A percentile compares a stretch with the other conserved stretches of the same genome.
These are phyloP conservation scores for Kodamaea lidongshanica DNA, from an alignment of 805 yeast genomes.

Conservation along the genomic window DNA sequence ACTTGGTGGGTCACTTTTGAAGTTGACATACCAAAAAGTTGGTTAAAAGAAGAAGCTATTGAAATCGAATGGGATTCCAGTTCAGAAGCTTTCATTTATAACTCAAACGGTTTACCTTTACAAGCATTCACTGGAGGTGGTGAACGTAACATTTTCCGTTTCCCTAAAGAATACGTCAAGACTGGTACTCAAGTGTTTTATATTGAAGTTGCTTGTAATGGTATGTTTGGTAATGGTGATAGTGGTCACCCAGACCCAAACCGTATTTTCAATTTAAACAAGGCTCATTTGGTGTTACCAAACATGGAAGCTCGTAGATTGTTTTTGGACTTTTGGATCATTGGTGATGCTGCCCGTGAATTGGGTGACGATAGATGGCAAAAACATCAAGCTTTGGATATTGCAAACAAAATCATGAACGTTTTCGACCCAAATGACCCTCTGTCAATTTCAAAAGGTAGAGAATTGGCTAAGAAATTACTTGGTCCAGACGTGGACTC, in stretches of 20 bases:
- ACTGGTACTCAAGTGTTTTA: constrained; percentile 60
- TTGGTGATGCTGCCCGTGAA: constrained; percentile 89
- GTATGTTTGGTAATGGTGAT: constrained; percentile 76
- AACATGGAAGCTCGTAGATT: constrained; percentile 74
- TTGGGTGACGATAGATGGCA: constrained; percentile 71
- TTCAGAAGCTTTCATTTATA: constrained; percentile 80
- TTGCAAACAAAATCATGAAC: constrained; percentile 81
- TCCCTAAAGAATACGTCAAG: constrained; percentile 44
- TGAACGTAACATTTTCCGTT: constrained; percentile 66
- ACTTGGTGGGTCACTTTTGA: constrained; percentile 86
- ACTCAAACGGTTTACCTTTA: constrained; percentile 56
- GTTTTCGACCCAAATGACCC: constrained; percentile 69
- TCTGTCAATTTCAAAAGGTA: constrained; percentile 51
- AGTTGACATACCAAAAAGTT: constrained; percentile 56
- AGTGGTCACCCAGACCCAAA: constrained; percentile 69
- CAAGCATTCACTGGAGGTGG: constrained; percentile 87
- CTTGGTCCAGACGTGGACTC: constrained; percentile 65
- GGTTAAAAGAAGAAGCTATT: constrained; percentile 49
- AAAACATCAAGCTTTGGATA: constrained; percentile 70
- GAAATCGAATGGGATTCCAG: constrained; percentile 79
- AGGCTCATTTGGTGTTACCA: constrained; percentile 77
- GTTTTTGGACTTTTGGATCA: constrained; percentile 76
- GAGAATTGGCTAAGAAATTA: constrained; percentile 56
- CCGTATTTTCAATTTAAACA: constrained; percentile 58
- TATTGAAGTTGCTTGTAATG: constrained; percentile 87